Evolutionary conservation across 1,139 yeast genomes (phyloP).

Genomic region (Blastobotrys arbuscula): DNA sequence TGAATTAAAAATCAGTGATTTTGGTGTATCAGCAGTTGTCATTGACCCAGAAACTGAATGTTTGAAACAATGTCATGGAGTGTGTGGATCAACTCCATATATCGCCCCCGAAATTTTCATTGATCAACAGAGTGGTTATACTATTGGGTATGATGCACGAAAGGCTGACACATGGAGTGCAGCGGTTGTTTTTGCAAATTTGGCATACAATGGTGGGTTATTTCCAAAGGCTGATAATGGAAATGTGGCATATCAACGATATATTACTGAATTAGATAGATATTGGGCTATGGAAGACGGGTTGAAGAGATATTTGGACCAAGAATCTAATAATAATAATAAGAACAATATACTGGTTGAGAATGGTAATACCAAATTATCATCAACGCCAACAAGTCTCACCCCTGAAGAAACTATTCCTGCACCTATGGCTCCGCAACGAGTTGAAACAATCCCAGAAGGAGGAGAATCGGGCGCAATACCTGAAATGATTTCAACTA

Average conservation of each 20-base stretch:
- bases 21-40: conserved; percentile 60
- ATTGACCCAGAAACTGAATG: background rate
- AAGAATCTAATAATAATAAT: background rate
- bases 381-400: conserved; percentile 53
- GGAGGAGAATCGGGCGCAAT: background rate
- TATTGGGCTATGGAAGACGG: conserved; percentile 76
- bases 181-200: conserved; percentile 82
- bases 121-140: background rate
- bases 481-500: conserved; percentile 3
- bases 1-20: conserved; percentile 64
- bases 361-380: too few relatives aligned
- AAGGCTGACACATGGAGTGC: conserved; percentile 87
- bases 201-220: conserved; percentile 42
- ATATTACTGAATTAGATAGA: conserved; percentile 32
- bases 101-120: conserved; percentile 80
- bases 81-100: conserved; percentile 72
- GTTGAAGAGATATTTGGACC: conserved; percentile 22
- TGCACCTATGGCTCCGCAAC: conserved; percentile 29
- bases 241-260: conserved; percentile 26
- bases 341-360: too few relatives aligned
- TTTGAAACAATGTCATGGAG: conserved; percentile 10
- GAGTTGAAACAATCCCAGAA: conserved; percentile 2
- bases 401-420: conserved; percentile 68
- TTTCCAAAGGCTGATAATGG: conserved; percentile 29
- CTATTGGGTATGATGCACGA: conserved; percentile 61